Base-by-base conservation (phyloP, 345 rosid species). In the Salix dunnii region DNA sequence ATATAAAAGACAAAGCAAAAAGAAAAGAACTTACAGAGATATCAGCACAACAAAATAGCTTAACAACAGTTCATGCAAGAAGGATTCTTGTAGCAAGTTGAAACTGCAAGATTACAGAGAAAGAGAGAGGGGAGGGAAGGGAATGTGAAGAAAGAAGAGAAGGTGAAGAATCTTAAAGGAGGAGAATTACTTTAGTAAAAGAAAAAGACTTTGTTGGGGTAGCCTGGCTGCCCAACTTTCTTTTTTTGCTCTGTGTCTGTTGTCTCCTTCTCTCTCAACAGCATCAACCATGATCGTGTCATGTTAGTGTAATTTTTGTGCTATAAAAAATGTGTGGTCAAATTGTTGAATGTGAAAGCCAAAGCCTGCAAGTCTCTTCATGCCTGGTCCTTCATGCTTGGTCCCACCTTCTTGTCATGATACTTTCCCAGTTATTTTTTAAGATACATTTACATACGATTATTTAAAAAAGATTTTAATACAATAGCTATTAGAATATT, bases 331-430 rank as follows among this genome's bases (percentile, higher is more conserved):
- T 58, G 40, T 67, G 30, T 48, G 63, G 72, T 67, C 72, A 75
- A 75, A 66, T 35, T 35, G 38, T 67, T 20, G 38, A 68, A 76
- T 16, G 18, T 4, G 0, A 53, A 51, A 58, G 25, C 51, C 51
- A 14, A 20, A 11, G 28, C 58, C 28, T 40, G 49, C 28, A 20
- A 16, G 36, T 7, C 71, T 51, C 49, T 53, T 64, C 72, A 67
- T 67, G 78, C 67, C 30, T 42, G 78, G 68, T 60, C 78, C 78
- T 53, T 64, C 72, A 67, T 67, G 78, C 67, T 42, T 42, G 78
- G 68, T 60, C 78, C 78, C 73, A 58, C 72, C 13, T 20, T 60
- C 53, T 30, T 31, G 36, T 10, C 0, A 0, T 5, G 61, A 33
- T 33, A 33, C 36, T 33, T 33, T 33, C 36, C 7, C 36, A 33